Evolutionary conservation across 1,139 yeast species (phyloP).

Genomic region (Kodamaea suecica): DNA sequence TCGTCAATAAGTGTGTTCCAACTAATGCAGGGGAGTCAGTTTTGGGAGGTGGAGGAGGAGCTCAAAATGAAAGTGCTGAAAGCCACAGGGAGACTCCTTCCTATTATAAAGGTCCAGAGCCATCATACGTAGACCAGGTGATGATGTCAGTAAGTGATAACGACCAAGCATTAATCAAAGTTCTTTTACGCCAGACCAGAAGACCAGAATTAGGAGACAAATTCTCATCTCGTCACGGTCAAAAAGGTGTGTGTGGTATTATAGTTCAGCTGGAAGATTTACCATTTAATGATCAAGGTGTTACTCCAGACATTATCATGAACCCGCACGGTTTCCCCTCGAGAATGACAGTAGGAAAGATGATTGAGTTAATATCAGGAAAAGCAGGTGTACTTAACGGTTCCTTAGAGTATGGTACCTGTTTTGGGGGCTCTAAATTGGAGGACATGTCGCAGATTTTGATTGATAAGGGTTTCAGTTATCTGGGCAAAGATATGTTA

Average conservation of each 20-base stretch:
- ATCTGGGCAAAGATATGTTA: slow-evolving; percentile 96
- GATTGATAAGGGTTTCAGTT: slow-evolving; percentile 87
- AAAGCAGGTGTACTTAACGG: slow-evolving; percentile 97
- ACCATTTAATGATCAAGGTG: slow-evolving; percentile 90
- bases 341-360: slow-evolving; percentile 99
- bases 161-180: slow-evolving; percentile 92
- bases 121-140: slow-evolving; percentile 92
- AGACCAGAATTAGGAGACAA: slow-evolving; percentile 98
- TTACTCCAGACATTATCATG: slow-evolving; percentile 93
- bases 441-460: slow-evolving; percentile 94
- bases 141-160: slow-evolving; percentile 96
- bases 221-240: slow-evolving; percentile 96
- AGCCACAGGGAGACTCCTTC: slow-evolving; percentile 90
- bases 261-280: slow-evolving; percentile 95
- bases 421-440: slow-evolving; percentile 94
- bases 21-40: slow-evolving; percentile 78
- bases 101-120: slow-evolving; percentile 90
- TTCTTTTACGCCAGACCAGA: slow-evolving; percentile 88
- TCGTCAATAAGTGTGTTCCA: slow-evolving; percentile 90
- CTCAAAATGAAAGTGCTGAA: slow-evolving; percentile 31
- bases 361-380: slow-evolving; percentile 95
- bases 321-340: slow-evolving; percentile 99
- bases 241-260: slow-evolving; percentile 98
- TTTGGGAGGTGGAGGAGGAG: slow-evolving; percentile 38
- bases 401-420: slow-evolving; percentile 89